Evolutionary conservation across 768 basidiomycete species (phyloP).

Genomic region (Hypsizygus marmoreus): DNA sequence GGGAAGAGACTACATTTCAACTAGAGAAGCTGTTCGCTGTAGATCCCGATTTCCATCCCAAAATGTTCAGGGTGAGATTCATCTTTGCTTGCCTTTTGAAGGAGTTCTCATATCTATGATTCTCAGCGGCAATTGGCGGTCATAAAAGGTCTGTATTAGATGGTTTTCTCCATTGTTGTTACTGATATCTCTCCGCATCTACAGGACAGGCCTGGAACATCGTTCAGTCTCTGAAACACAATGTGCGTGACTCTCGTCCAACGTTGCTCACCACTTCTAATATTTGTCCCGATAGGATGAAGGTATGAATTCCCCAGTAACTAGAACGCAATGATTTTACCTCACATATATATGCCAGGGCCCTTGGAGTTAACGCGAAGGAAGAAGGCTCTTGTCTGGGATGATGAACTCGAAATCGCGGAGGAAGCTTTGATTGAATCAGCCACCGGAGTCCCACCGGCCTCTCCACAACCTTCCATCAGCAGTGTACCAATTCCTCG

Average conservation of each 20-base stretch:
- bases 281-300: conserved; percentile 56
- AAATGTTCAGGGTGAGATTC: conserved; percentile 76
- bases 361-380: conserved; percentile 89
- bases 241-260: conserved; percentile 45
- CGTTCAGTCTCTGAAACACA: conserved; percentile 78
- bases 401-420: conserved; percentile 77
- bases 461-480: conserved; percentile 64
- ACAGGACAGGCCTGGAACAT: conserved; percentile 87
- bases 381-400: conserved; percentile 79
- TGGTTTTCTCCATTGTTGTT: conserved; percentile 1
- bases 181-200: neutral
- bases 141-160: conserved; percentile 59
- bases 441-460: conserved; percentile 36
- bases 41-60: conserved; percentile 86
- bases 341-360: conserved; percentile 44
- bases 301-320: conserved; percentile 42
- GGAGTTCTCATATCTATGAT: conserved; percentile 5
- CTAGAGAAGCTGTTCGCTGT: conserved; percentile 76
- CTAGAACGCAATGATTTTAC: neutral
- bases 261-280: conserved; percentile 4
- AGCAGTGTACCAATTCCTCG: conserved; percentile 61
- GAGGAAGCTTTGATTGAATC: conserved; percentile 52
- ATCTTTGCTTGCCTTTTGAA: neutral
- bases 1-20: conserved; percentile 84
- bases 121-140: conserved; percentile 83